phyloP scores from a whole-genome alignment of 2,329 filamentous ascomycete species.

The Stemphylium vesicarium region DNA sequence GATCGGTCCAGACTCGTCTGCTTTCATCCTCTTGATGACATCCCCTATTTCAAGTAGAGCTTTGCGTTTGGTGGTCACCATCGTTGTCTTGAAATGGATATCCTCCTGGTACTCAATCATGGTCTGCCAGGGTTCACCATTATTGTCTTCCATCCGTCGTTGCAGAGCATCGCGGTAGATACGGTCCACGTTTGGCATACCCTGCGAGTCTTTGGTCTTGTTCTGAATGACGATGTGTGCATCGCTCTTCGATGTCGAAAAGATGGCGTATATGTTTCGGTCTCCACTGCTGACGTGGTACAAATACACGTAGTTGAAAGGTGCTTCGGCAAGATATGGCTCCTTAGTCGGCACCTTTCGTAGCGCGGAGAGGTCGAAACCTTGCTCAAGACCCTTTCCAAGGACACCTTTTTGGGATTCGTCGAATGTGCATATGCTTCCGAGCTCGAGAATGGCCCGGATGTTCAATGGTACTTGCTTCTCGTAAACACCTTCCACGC shows the following conservation, averaged over 20 bases:
- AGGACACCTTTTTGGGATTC: conserved; percentile 88
- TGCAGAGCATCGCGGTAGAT: conserved; percentile 81
- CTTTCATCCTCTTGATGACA: conserved; percentile 85
- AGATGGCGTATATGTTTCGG: conserved; percentile 89
- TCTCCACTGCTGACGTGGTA: conserved; percentile 93
- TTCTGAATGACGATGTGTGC: conserved; percentile 91
- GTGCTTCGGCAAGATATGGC: conserved; percentile 76
- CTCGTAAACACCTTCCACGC: conserved; percentile 97
- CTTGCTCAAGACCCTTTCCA: conserved; percentile 89
- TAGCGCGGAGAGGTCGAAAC: conserved; percentile 84
- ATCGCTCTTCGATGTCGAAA: conserved; percentile 80
- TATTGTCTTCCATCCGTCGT: conserved; percentile 68
- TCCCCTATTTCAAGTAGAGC: conserved; percentile 88
- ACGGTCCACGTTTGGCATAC: conserved; percentile 87
- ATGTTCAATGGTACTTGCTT: conserved; percentile 87
- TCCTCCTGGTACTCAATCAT: conserved; percentile 87
- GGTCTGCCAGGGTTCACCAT: conserved; percentile 75
- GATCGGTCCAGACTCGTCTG: conserved; percentile 79
- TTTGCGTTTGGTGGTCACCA: conserved; percentile 88
- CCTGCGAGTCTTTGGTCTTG: conserved; percentile 78
- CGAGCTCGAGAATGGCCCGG: conserved; percentile 85
- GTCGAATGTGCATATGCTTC: conserved; percentile 92
- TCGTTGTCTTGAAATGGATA: conserved; percentile 82
- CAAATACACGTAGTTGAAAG: conserved; percentile 84
- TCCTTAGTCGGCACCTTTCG: conserved; percentile 70